Evolutionary conservation across 139 green algal genomes (phyloP).

Genomic region (Tetradesmus obliquus): DNA sequence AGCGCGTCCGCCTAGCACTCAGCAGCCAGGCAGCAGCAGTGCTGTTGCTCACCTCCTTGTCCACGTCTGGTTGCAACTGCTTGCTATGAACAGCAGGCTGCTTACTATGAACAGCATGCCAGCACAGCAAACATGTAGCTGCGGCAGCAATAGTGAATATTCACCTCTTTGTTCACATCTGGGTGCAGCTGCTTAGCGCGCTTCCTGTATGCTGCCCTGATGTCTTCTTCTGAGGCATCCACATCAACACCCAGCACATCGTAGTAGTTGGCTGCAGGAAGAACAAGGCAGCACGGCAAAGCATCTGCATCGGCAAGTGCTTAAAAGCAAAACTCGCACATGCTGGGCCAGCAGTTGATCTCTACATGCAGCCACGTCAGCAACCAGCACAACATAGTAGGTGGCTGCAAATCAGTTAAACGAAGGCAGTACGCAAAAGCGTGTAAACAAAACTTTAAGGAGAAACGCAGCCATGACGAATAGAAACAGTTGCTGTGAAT

Average conservation of each 20-base stretch:
- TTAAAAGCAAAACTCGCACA: too few relatives aligned
- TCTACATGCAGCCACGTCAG: too few relatives aligned
- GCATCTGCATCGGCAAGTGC: too few relatives aligned
- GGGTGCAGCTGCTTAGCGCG: conserved; percentile 68
- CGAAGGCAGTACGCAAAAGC: too few relatives aligned
- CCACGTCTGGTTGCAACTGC: conserved; percentile 71
- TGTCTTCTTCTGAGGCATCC: conserved; percentile 53
- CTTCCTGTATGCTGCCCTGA: conserved; percentile 68
- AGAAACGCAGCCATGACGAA: too few relatives aligned
- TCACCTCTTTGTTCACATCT: conserved; percentile 62
- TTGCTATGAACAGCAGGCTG: conserved; percentile 6
- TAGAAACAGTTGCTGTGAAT: too few relatives aligned
- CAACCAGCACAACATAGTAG: too few relatives aligned
- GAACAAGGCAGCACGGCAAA: not conserved
- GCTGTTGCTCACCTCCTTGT: conserved; percentile 37
- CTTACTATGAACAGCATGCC: not conserved
- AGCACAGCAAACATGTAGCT: not conserved
- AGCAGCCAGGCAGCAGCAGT: too few relatives aligned
- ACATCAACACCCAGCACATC: conserved; percentile 60
- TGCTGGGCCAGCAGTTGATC: too few relatives aligned
- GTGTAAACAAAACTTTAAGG: too few relatives aligned
- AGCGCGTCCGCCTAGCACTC: too few relatives aligned
- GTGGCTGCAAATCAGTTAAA: too few relatives aligned
- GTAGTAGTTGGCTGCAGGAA: conserved; percentile 56
- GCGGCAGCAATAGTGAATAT: not conserved